Base-by-base conservation (phyloP, 306 rosid species). In the Vicia villosa region DNA sequence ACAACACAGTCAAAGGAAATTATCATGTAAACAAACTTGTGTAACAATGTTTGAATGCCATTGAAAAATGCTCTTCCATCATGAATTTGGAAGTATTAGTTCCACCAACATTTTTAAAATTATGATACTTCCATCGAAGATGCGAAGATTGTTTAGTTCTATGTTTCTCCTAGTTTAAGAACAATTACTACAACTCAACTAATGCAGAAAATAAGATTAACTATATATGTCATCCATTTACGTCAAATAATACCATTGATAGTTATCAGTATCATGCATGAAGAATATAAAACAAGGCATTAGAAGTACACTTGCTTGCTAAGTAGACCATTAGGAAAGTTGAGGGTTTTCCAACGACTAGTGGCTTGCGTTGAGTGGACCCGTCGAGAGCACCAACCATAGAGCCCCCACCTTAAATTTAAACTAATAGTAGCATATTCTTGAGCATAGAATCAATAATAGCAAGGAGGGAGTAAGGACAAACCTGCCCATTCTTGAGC, bases 401-500 rank as follows among this genome's bases (percentile, higher is more conserved):
- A 9, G 99, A 88, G 63, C 96, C 99, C 60, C 99, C 98, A 74
- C 98, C 97, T 94, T 85, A 80, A 79, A 77, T 67, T 73, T 67
- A 77, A 72, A 21, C 4, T 51, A 34, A 74, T 52, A 43, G 21
- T 47, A 58, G 37, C 51, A 24, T 24, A 16, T 16, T 75, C 24
- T n/a, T n/a, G n/a, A 8, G 37, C n/a, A 63, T 11, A 30, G 68
- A 19, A 30, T 42, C 68, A 60, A 34, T 42, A 62, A 41, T 17
- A 24, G 13, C 14, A 52, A 54, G 68, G 60, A 47, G 58, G 65
- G 60, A 32, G 63, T 74, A 81, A 74, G 75, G 42, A 62, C 60
- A 46, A 75, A 94, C 99, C 97, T 74, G 99, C 99, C 99, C 99
- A 94, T 88, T 94, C 99, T 80, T 94, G 99, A 75, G 97, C 97